Evolutionary conservation across 2,329 filamentous ascomycete genomes (phyloP).

Genomic region (Aureobasidium lini): DNA sequence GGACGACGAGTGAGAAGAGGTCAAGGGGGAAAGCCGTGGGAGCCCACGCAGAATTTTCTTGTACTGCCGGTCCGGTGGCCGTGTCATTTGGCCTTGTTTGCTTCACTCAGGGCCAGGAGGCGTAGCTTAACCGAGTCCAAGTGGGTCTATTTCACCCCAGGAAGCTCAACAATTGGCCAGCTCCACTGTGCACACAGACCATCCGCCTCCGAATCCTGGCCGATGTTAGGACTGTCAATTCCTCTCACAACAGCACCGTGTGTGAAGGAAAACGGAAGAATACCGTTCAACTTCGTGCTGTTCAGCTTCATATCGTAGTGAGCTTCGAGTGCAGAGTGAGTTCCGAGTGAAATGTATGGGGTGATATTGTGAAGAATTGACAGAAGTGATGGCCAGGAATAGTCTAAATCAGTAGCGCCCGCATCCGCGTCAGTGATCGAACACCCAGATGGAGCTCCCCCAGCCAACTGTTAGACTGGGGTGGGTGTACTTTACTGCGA

Average conservation of each 20-base stretch:
- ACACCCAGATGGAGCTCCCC: constrained; percentile 4
- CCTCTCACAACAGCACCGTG: not conserved
- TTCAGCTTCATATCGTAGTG: not conserved
- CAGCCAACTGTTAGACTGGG: constrained; percentile 11
- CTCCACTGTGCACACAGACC: not conserved
- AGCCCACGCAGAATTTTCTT: constrained; percentile 15
- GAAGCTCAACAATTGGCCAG: constrained; percentile 12
- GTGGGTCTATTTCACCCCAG: constrained; percentile 2
- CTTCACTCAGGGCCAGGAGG: constrained; percentile 7
- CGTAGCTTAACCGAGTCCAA: constrained; percentile 11
- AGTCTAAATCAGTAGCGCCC: constrained; percentile 9
- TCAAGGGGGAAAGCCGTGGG: constrained; percentile 14
- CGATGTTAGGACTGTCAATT: constrained; percentile 11
- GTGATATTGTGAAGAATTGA: not conserved
- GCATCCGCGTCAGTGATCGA: constrained; percentile 12
- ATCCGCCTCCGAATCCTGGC: constrained; percentile 10
- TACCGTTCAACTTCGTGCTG: constrained; percentile 3
- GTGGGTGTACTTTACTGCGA: not conserved
- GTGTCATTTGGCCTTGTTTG: constrained; percentile 13
- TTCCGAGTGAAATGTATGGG: not conserved
- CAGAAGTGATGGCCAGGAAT: not conserved
- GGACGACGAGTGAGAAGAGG: constrained; percentile 15
- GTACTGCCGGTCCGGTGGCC: constrained; percentile 13
- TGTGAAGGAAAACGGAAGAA: constrained; percentile 3
- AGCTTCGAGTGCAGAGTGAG: not conserved